Evolutionary conservation across 75 land plant species (phyloP), one percentile per base, ranked within the genome.

Genomic region (Sequoiadendron giganteum): DNA sequence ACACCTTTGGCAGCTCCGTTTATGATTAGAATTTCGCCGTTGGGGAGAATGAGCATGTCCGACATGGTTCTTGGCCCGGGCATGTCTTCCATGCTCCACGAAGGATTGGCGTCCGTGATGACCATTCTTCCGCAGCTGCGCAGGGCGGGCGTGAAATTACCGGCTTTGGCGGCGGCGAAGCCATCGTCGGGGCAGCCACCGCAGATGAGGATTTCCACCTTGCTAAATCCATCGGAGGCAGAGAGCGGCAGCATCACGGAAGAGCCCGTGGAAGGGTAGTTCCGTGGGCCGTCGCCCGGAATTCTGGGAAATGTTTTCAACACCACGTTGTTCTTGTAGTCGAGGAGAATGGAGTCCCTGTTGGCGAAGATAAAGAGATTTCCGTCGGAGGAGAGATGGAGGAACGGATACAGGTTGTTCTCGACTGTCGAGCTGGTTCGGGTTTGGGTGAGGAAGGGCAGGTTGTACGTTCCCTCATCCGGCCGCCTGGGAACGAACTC

Each of bases 1-100:
- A 91, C 85, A 0, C 96, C 95, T 13, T 70, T 15, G 0, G 42
- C 55, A 0, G 48, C 96, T 7, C 96, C 95, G 79, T 96, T 96
- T 87, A 96, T 93, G 54, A 96, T 90, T 86, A 95, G 88, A 34
- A 95, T 94, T 42, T 91, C 88, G 36, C 94, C 96, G 49, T 87
- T 92, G 18, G 97, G 97, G 1, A 96, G 90, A 58, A 93, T 39
- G 34, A 90, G 83, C 97, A 96, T 96, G 91, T 95, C 96, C 10
- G 93, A 92, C 96, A 96, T 96, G 81, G 93, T 93, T 49, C 97
- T 75, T 30, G 89, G 75, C 42, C 54, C 76, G 19, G 96, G 94
- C 97, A 95, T 96, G 32, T 82, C 88, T 87, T 93, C 92, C 93
- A 95, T 90, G 1, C 34, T 32, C 97, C 97, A 96, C 32, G 61